phyloP scores from a whole-genome alignment of 306 rosid genomes.

The Neltuma alba region DNA sequence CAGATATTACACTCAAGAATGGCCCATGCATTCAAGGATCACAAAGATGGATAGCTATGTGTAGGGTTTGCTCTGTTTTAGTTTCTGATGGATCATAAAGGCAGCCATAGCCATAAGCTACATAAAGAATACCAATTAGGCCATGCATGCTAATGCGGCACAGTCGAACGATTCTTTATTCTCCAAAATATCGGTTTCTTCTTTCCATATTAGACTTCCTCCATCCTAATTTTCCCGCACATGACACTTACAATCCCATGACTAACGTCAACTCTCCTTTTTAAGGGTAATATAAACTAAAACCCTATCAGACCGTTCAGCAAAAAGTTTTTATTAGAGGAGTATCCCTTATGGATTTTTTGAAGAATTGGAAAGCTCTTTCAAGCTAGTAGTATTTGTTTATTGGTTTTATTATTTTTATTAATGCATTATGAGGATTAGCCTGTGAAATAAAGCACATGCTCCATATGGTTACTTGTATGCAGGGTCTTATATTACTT shows the following conservation, averaged over 20 bases:
- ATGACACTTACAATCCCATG: background rate
- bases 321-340: background rate
- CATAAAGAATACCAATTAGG: slow-evolving; percentile 28
- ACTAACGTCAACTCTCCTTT: slow-evolving; percentile 11
- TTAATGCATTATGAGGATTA: background rate
- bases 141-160: slow-evolving; percentile 66
- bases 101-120: too few relatives aligned
- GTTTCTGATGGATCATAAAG: too few relatives aligned
- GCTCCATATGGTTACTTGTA: too few relatives aligned
- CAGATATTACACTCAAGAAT: too few relatives aligned
- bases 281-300: slow-evolving; percentile 20
- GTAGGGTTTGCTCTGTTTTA: background rate
- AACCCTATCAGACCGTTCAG: slow-evolving; percentile 30
- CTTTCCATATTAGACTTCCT: slow-evolving; percentile 30
- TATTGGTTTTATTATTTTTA: background rate
- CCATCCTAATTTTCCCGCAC: slow-evolving; percentile 44
- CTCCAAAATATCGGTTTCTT: slow-evolving; percentile 34
- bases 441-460: too few relatives aligned
- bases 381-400: background rate
- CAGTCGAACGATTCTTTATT: slow-evolving; percentile 54
- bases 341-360: too few relatives aligned
- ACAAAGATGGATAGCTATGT: slow-evolving; percentile 12
- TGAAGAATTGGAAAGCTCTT: background rate
- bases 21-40: slow-evolving; percentile 17
- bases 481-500: too few relatives aligned